phyloP scores from a whole-genome alignment of 805 yeast genomes.

The Ogataea sp. region DNA sequence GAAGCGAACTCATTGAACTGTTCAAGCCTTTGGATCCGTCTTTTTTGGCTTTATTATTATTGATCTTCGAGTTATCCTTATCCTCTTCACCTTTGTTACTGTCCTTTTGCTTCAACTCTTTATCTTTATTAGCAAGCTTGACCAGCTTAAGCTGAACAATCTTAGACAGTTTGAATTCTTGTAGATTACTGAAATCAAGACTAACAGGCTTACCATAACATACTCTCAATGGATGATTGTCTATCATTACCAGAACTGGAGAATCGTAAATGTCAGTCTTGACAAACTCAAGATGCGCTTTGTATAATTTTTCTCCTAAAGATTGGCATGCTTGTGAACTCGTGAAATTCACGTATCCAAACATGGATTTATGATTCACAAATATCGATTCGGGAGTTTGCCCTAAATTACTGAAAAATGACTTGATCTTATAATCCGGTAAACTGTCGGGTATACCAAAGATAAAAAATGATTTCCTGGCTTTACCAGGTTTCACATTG shows the following conservation, averaged over 20 bases:
- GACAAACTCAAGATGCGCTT: not conserved
- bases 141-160: constrained; percentile 47
- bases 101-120: constrained; percentile 1
- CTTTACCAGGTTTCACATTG: too few species aligned
- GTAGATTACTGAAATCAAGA: constrained; percentile 34
- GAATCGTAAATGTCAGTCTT: not conserved
- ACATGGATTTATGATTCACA: constrained; percentile 48
- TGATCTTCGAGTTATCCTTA: not conserved
- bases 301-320: constrained; percentile 16
- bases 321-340: constrained; percentile 44
- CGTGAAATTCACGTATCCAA: constrained; percentile 56
- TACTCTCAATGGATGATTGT: constrained; percentile 38
- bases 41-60: not conserved
- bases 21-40: not conserved
- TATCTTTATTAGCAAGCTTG: constrained; percentile 39
- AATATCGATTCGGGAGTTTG: constrained; percentile 43
- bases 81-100: not conserved
- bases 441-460: constrained; percentile 65
- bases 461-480: constrained; percentile 55
- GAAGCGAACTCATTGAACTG: not conserved
- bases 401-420: constrained; percentile 33
- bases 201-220: constrained; percentile 43
- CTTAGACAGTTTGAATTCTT: constrained; percentile 37
- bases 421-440: constrained; percentile 54
- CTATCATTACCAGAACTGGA: constrained; percentile 28